Conservation (phyloP, 768 basidiomycete species). For the Pleurotus salmoneostramineus region DNA sequence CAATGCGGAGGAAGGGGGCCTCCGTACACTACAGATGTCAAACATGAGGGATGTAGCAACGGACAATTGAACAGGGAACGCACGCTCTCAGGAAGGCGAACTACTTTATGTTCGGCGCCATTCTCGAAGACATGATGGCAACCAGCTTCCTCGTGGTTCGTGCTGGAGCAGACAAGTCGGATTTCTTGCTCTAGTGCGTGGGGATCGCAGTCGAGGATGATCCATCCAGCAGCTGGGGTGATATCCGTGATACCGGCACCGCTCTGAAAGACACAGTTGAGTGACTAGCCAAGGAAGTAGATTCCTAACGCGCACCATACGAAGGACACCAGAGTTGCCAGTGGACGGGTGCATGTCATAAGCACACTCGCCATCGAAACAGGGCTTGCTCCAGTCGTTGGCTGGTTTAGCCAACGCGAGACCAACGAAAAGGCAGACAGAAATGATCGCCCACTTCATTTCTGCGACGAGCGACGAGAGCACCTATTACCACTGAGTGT, state of each 20-base stretch:
- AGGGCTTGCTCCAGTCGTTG: slow-evolving; percentile 3
- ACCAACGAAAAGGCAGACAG: too few relatives aligned
- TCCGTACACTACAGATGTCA: background rate
- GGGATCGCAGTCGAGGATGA: slow-evolving; percentile 29
- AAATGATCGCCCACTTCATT: too few relatives aligned
- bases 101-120: background rate
- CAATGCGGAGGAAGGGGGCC: background rate
- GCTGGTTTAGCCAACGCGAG: background rate
- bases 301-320: background rate
- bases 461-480: too few relatives aligned
- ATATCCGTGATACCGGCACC: slow-evolving; percentile 17
- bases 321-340: slow-evolving; percentile 11
- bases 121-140: slow-evolving; percentile 1
- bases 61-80: background rate
- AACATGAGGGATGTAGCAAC: background rate
- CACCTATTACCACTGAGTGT: too few relatives aligned
- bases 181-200: slow-evolving; percentile 24
- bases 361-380: slow-evolving; percentile 4
- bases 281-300: background rate
- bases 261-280: background rate
- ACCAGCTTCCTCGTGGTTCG: background rate
- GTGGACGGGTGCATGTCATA: background rate
- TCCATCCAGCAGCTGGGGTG: slow-evolving; percentile 32
- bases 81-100: slow-evolving; percentile 4
- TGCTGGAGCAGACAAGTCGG: slow-evolving; percentile 21